These are phyloP conservation scores for Murraya paniculata DNA, from an alignment of 345 rosid species.

Conservation along the genomic window DNA sequence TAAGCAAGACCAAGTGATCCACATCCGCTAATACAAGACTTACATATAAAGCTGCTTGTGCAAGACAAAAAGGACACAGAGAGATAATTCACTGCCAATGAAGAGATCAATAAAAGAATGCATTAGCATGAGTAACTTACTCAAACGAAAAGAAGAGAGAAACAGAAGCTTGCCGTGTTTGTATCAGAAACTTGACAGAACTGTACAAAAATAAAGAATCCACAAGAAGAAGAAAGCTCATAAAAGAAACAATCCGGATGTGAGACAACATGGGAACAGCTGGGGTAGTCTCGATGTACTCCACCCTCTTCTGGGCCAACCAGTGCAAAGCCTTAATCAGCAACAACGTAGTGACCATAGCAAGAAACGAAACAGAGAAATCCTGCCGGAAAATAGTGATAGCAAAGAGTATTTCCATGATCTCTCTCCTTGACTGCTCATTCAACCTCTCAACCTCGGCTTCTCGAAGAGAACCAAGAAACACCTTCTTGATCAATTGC, in stretches of 20 bases:
- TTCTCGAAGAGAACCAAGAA: conserved; percentile 92
- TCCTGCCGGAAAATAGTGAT: conserved; percentile 92
- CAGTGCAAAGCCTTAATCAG: conserved; percentile 86
- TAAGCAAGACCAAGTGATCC: neutral
- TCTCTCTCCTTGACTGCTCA: conserved; percentile 92
- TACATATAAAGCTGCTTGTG: neutral
- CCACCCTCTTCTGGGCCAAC: conserved; percentile 96
- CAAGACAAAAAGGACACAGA: conserved; percentile 6
- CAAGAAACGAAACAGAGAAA: conserved; percentile 70
- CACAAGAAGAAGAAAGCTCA: conserved; percentile 69
- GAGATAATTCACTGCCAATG: neutral
- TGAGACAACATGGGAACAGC: conserved; percentile 69
- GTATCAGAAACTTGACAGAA: conserved; percentile 53
- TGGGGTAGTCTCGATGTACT: conserved; percentile 94
- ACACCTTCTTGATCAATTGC: conserved; percentile 68
- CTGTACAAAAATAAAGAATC: conserved; percentile 65
- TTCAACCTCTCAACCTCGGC: conserved; percentile 93
- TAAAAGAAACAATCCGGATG: conserved; percentile 70
- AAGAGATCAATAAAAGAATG: neutral
- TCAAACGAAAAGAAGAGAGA: conserved; percentile 94
- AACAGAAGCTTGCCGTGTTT: conserved; percentile 72
- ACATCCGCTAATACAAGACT: neutral
- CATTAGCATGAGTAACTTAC: conserved; percentile 43
- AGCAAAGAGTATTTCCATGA: conserved; percentile 94
- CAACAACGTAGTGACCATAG: conserved; percentile 79